A percentile compares a stretch with the other conserved stretches of the same genome.
phyloP scores from a whole-genome alignment of 345 rosid genomes.

The Gossypium anomalum region DNA sequence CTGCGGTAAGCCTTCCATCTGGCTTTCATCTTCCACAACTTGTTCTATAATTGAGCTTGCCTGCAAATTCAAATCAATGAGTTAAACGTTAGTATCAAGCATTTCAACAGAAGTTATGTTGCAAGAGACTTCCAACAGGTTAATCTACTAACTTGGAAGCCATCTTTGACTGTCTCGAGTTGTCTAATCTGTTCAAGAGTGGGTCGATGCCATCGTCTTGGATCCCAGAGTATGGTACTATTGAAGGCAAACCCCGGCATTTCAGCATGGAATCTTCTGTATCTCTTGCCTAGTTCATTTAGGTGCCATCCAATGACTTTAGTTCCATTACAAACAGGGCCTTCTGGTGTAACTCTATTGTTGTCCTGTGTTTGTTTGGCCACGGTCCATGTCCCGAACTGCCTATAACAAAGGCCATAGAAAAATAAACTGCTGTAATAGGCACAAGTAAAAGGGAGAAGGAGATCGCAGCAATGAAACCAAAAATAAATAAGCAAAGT shows the following conservation, averaged over 20 bases:
- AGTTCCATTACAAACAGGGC: constrained; percentile 59
- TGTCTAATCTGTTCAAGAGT: constrained; percentile 51
- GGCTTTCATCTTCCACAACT: constrained; percentile 68
- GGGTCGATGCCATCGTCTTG: constrained; percentile 56
- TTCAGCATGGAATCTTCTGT: constrained; percentile 53
- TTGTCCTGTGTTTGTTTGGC: constrained; percentile 34
- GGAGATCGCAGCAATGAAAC: background rate
- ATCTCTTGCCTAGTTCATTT: constrained; percentile 26
- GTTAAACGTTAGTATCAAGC: background rate
- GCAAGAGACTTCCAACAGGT: background rate
- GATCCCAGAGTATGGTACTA: constrained; percentile 65
- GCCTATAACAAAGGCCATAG: constrained; percentile 22
- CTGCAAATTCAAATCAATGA: constrained; percentile 28
- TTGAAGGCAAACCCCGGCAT: constrained; percentile 64
- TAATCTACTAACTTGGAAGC: constrained; percentile 34
- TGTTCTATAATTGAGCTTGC: constrained; percentile 45
- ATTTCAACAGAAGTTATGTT: background rate
- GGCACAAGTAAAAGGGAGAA: constrained; percentile 4
- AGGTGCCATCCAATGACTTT: constrained; percentile 59
- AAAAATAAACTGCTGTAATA: background rate
- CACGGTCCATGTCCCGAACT: constrained; percentile 61
- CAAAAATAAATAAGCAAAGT: background rate
- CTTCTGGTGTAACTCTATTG: constrained; percentile 34
- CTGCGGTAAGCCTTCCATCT: constrained; percentile 52
- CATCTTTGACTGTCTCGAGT: constrained; percentile 39